Evolutionary conservation across 306 rosid genomes (phyloP).

Genomic region (Dicorynia guianensis): DNA sequence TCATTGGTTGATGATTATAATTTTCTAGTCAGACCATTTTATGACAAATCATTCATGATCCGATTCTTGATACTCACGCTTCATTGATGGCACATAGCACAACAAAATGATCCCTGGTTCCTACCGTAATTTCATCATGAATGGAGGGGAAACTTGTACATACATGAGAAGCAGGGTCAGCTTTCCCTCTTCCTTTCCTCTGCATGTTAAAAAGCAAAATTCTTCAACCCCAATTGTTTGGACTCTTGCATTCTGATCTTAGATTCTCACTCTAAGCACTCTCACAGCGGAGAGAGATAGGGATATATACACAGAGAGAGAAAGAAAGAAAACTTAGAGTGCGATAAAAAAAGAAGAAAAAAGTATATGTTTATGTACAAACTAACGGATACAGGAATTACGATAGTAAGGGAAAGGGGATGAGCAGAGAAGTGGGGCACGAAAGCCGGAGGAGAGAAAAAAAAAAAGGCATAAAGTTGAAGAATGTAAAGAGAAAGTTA

Average conservation of each 20-base stretch:
- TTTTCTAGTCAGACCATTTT: background rate
- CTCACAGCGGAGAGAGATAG: slow-evolving; percentile 37
- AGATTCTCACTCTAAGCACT: slow-evolving; percentile 55
- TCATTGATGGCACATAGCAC: background rate
- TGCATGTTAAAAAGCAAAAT: slow-evolving; percentile 54
- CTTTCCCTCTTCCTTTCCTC: slow-evolving; percentile 2
- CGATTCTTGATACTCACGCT: background rate
- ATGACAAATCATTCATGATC: slow-evolving; percentile 19
- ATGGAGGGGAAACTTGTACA: slow-evolving; percentile 38
- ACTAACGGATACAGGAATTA: slow-evolving; percentile 38
- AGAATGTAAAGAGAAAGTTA: slow-evolving; percentile 60
- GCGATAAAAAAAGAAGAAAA: slow-evolving; percentile 37
- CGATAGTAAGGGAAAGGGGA: slow-evolving; percentile 53
- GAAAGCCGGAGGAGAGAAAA: background rate
- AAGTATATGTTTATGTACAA: background rate
- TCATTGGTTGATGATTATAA: slow-evolving; percentile 17
- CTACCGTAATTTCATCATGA: slow-evolving; percentile 38
- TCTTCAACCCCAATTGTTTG: slow-evolving; percentile 61
- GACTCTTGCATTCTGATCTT: slow-evolving; percentile 53
- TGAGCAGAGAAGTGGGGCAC: slow-evolving; percentile 45
- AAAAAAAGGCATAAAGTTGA: background rate
- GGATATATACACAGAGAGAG: slow-evolving; percentile 5
- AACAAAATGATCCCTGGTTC: slow-evolving; percentile 18
- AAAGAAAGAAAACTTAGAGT: slow-evolving; percentile 30
- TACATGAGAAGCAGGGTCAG: slow-evolving; percentile 20